Conservation (phyloP, 75 land plant species). For the Pinus tabuliformis region DNA sequence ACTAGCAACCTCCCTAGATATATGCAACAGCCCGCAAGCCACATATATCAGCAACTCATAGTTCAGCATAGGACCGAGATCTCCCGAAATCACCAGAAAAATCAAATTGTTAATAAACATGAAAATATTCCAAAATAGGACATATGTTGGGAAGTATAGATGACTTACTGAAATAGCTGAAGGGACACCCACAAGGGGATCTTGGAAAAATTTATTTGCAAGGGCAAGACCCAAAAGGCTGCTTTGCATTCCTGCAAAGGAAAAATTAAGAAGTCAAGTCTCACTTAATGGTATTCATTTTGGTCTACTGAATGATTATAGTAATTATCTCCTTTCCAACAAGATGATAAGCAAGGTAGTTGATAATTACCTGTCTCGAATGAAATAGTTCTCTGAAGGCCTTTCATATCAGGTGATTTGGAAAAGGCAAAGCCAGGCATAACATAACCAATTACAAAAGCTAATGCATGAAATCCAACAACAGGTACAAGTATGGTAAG, state of each 20-base stretch:
- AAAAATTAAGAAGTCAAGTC: neutral
- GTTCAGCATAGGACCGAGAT: no score
- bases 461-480: slow-evolving; percentile 62
- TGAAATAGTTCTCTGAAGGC: slow-evolving; percentile 80
- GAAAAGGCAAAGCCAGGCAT: slow-evolving; percentile 52
- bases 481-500: slow-evolving; percentile 55
- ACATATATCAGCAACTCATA: no score
- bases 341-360: neutral
- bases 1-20: no score
- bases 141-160: neutral
- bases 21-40: no score
- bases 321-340: neutral
- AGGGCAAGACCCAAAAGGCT: slow-evolving; percentile 94
- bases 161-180: slow-evolving; percentile 82
- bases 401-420: slow-evolving; percentile 52
- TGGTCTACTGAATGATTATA: neutral
- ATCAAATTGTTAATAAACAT: neutral
- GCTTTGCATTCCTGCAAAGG: slow-evolving; percentile 87
- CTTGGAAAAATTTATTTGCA: slow-evolving; percentile 86
- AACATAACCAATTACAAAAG: slow-evolving; percentile 72
- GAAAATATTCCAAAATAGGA: neutral
- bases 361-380: slow-evolving; percentile 77
- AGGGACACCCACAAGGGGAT: slow-evolving; percentile 91
- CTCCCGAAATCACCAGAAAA: neutral
- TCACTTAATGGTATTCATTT: neutral